Evolutionary conservation across 345 rosid species (phyloP), one percentile per base, ranked within the genome.

Genomic region (Camelina laxa): DNA sequence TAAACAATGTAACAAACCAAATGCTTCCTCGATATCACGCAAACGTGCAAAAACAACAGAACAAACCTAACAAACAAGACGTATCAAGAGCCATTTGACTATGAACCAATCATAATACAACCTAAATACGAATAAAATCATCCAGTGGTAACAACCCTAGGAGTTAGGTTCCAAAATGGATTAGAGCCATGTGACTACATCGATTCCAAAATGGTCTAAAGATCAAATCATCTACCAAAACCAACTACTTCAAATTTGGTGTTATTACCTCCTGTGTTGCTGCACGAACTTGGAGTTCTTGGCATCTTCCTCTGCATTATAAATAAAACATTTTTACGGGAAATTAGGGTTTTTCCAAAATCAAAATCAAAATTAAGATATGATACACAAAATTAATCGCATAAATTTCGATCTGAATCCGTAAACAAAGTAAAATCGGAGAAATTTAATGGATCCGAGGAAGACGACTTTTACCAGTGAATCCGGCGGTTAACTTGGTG

Each of bases 281-380:
- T 89, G 93, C 44, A 84, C 97, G 70, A 93, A 93, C 7, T 80
- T 80, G 1, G 97, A 93, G 33, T 89, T 88, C 81, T 93, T 91
- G 3, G 92, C 96, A 60, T 93, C 93, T 69, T 91, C 98, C 85
- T 93, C 98, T 93, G 85, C 48, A 42, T 41, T 33, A 33, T 1
- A 27, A 20, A 73, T 41, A 62, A 60, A 13, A 12, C 13, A 49
- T 16, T 41, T 41, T 45, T 9, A 6, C 10, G 0, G 2, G 12
- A 72, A 72, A 16, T 72, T 42, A 65, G 72, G 56, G 55, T 39
- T 39, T 13, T 45, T 55, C 17, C 9, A 30, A 10, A 39, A 57
- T 54, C 27, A 13, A 5, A 39, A 55, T 45, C 1, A 17, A 57
- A 3, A 47, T 8, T 1, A 11, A 27, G 5, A 55, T 0, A 36